Evolutionary conservation across 805 yeast species (phyloP), one percentile per base, ranked within the genome.

Genomic region (Metschnikowia gelsemii): DNA sequence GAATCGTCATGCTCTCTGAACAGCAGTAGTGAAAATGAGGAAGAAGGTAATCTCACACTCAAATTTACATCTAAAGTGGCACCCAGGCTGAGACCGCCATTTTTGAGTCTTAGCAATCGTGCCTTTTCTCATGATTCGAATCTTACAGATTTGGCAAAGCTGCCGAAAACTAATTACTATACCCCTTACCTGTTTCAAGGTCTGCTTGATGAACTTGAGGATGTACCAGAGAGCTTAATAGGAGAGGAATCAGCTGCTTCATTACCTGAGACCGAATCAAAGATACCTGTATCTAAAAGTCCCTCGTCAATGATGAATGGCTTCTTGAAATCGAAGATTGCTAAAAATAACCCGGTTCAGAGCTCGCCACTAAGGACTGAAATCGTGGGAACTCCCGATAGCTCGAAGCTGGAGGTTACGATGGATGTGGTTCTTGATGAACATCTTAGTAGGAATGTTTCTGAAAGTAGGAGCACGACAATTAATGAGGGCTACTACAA

Each of bases 61-160:
- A 73, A 71, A 20, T 70, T 74, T 47, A 53, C 70, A 2, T 68
- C 75, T 3, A 69, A 70, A 46, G 59, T 69, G 7, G 59, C 62
- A 0, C 67, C 66, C 1, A 44, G 46, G 2, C 45, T 62, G 5
- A 52, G 67, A 20, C 73, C 75, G 1, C 62, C 62, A 16, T 59
- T 66, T 43, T 50, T 69, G 11, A 45, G 59, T 4, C 46, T 66
- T 32, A 53, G 55, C 34, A 59, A 62, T 20, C 51, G 76, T 20
- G 68, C 74, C 6, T 63, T 61, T 46, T 65, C 72, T 5, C 72
- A 70, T 49, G 73, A 68, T 33, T 65, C 73, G n/a, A 66, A 67
- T 45, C 54, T 65, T 32, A 72, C 64, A 2, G 54, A 51, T 32
- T 50, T 62, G 45, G 53, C 50, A 21, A 47, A 49, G 21, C 42